phyloP scores from a whole-genome alignment of 805 yeast species.

The Candida yuanshanica region DNA sequence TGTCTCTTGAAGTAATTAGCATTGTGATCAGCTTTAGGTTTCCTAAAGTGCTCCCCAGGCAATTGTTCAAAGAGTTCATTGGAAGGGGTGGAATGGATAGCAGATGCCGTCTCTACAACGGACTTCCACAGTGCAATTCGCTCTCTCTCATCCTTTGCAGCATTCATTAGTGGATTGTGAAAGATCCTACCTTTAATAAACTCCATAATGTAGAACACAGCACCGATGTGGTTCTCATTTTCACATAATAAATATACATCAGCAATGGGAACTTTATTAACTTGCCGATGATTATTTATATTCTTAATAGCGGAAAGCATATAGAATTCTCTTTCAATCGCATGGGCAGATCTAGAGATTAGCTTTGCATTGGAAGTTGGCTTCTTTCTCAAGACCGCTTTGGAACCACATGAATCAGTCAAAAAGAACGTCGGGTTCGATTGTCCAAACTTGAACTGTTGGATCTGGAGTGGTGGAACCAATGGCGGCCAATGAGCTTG shows the following conservation, averaged over 20 bases:
- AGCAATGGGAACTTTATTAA: slow-evolving; percentile 46
- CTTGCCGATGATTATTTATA: slow-evolving; percentile 17
- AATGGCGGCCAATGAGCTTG: slow-evolving; percentile 17
- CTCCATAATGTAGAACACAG: slow-evolving; percentile 57
- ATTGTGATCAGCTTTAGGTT: slow-evolving; percentile 19
- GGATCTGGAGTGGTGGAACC: slow-evolving; percentile 29
- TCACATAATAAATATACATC: slow-evolving; percentile 46
- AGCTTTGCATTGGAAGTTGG: slow-evolving; percentile 46
- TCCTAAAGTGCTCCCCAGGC: slow-evolving; percentile 37
- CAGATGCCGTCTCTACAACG: slow-evolving; percentile 40
- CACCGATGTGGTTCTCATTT: slow-evolving; percentile 48
- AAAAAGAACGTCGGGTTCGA: slow-evolving; percentile 57
- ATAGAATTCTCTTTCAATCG: slow-evolving; percentile 55
- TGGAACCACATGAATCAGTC: slow-evolving; percentile 32
- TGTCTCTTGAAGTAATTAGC: slow-evolving; percentile 49
- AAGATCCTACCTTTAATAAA: slow-evolving; percentile 52
- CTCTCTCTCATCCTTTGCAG: slow-evolving; percentile 26
- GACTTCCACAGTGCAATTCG: slow-evolving; percentile 39
- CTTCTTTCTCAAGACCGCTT: slow-evolving; percentile 49
- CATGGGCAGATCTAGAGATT: slow-evolving; percentile 53
- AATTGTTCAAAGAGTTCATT: slow-evolving; percentile 34
- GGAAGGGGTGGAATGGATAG: slow-evolving; percentile 46
- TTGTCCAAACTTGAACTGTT: slow-evolving; percentile 59
- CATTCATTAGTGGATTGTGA: slow-evolving; percentile 43
- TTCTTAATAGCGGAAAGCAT: slow-evolving; percentile 36